Evolutionary conservation across 768 basidiomycete genomes (phyloP).

Genomic region (Polyporus arcularius): DNA sequence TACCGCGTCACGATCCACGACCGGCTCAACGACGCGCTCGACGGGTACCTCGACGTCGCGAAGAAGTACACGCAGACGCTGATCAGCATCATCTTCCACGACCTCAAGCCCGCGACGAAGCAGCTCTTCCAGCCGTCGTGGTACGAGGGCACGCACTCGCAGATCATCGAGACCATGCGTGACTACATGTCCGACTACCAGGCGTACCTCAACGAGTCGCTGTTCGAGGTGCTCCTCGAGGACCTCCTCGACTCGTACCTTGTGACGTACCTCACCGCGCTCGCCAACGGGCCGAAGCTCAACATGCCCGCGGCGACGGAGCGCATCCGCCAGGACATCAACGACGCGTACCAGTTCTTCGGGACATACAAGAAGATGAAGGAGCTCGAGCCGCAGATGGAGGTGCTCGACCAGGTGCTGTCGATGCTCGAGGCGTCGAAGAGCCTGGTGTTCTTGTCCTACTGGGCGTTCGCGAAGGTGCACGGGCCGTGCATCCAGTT

Average conservation of each 20-base stretch:
- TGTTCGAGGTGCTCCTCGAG: conserved; percentile 90
- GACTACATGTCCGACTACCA: conserved; percentile 98
- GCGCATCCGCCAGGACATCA: conserved; percentile 80
- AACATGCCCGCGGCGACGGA: conserved; percentile 85
- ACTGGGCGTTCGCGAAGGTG: conserved; percentile 90
- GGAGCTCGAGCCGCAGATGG: conserved; percentile 82
- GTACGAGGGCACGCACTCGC: conserved; percentile 88
- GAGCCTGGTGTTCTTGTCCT: conserved; percentile 89
- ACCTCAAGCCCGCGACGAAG: conserved; percentile 85
- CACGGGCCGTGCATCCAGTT: conserved; percentile 93
- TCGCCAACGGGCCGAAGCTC: conserved; percentile 82
- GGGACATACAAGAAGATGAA: conserved; percentile 70
- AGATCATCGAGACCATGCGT: conserved; percentile 92
- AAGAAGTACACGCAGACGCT: conserved; percentile 96
- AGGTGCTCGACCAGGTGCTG: conserved; percentile 82
- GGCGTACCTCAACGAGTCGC: conserved; percentile 82
- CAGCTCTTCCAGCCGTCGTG: conserved; percentile 79
- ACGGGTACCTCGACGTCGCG: conserved; percentile 97
- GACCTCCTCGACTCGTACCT: conserved; percentile 92
- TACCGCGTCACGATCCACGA: conserved; percentile 83
- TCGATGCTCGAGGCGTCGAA: conserved; percentile 83
- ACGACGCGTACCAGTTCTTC: conserved; percentile 80
- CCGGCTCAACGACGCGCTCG: conserved; percentile 92
- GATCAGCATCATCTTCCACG: conserved; percentile 94
- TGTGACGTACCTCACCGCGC: conserved; percentile 84